These are phyloP conservation scores for Drosera spatulata DNA, from an alignment of 179 eudicot species.

Conservation along the genomic window DNA sequence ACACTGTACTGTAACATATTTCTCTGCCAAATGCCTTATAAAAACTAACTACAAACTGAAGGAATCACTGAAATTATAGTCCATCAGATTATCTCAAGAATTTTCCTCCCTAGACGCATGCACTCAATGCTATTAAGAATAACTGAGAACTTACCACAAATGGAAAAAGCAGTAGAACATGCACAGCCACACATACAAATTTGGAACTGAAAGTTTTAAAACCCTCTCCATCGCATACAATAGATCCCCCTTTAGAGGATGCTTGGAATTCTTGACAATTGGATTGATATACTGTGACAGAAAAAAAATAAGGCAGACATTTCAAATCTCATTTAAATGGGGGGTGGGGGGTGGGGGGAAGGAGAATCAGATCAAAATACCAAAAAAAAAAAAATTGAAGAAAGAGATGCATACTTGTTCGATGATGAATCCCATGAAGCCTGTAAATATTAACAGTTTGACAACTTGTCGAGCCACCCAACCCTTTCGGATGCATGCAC, in stretches of 20 bases:
- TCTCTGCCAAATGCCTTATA: too few species aligned
- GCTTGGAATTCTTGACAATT: slow-evolving; percentile 80
- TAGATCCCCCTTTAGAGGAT: slow-evolving; percentile 86
- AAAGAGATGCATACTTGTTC: slow-evolving; percentile 46
- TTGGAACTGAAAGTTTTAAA: slow-evolving; percentile 95
- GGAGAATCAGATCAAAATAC: not conserved
- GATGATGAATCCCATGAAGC: slow-evolving; percentile 78
- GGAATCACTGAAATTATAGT: too few species aligned
- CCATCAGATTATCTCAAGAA: too few species aligned
- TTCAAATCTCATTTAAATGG: too few species aligned
- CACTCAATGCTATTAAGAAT: not conserved
- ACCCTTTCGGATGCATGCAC: slow-evolving; percentile 62
- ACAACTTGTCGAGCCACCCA: slow-evolving; percentile 84
- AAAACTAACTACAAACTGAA: too few species aligned
- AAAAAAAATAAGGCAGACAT: not conserved
- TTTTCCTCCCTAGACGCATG: not conserved
- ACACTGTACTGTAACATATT: too few species aligned
- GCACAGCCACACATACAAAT: slow-evolving; percentile 96
- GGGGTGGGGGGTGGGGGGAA: slow-evolving; percentile 7
- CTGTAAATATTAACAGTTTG: slow-evolving; percentile 82
- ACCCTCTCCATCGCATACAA: slow-evolving; percentile 91
- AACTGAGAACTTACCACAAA: slow-evolving; percentile 57
- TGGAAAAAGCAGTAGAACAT: slow-evolving; percentile 98
- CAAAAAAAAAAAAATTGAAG: slow-evolving; percentile 5
- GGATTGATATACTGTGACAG: slow-evolving; percentile 89